Conservation (phyloP, 305 asterid genomes). For the Nicotiana rustica region DNA sequence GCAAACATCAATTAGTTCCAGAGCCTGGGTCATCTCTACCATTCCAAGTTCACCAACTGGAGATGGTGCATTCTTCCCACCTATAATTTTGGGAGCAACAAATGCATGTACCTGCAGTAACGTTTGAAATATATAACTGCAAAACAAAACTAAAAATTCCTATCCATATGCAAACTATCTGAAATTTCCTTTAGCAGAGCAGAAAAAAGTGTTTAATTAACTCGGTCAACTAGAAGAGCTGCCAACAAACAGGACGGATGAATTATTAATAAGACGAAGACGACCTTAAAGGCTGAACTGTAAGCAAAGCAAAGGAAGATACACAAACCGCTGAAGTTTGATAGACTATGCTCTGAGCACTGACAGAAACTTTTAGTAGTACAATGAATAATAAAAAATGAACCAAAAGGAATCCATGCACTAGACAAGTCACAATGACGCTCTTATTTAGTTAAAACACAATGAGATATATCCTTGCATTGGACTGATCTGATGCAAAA, state of each 20-base stretch:
- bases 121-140: slow-evolving; percentile 13
- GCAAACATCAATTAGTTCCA: slow-evolving; percentile 78
- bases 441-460: neutral
- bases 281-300: neutral
- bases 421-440: slow-evolving; percentile 16
- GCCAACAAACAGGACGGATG: slow-evolving; percentile 32
- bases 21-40: slow-evolving; percentile 99
- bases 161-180: neutral
- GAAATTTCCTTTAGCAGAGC: slow-evolving; percentile 6
- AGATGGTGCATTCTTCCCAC: slow-evolving; percentile 93
- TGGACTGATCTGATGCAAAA: neutral
- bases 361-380: neutral
- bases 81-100: slow-evolving; percentile 95
- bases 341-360: neutral
- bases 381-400: neutral
- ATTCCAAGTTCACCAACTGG: slow-evolving; percentile 99
- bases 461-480: neutral
- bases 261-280: slow-evolving; percentile 13
- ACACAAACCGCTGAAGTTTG: slow-evolving; percentile 7
- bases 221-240: slow-evolving; percentile 28
- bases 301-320: slow-evolving; percentile 1
- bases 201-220: slow-evolving; percentile 3
- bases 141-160: neutral
- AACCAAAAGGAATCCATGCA: neutral
- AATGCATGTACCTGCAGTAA: slow-evolving; percentile 85